Conservation (phyloP, 2,329 filamentous ascomycete species). For the Colletotrichum agaves region DNA sequence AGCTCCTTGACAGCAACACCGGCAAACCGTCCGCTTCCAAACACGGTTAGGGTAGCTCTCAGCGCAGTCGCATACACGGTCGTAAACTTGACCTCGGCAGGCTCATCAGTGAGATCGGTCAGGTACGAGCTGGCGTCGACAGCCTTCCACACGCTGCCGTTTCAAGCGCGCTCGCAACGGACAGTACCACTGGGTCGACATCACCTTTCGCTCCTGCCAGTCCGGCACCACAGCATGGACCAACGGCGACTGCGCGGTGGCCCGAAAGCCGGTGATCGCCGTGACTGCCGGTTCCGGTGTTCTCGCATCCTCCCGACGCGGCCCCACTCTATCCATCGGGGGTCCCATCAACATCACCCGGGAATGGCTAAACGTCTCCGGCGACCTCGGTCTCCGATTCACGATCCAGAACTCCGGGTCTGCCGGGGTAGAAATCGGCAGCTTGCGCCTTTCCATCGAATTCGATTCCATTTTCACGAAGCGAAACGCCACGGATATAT, state of each 20-base stretch:
- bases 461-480: slow-evolving; percentile 72
- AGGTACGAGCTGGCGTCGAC: slow-evolving; percentile 42
- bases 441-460: slow-evolving; percentile 67
- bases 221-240: slow-evolving; percentile 54
- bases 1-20: slow-evolving; percentile 44
- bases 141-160: slow-evolving; percentile 38
- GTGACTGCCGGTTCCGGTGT: slow-evolving; percentile 41
- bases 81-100: slow-evolving; percentile 44
- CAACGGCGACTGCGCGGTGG: slow-evolving; percentile 56
- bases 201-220: slow-evolving; percentile 65
- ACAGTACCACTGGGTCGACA: slow-evolving; percentile 69
- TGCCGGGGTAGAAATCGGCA: slow-evolving; percentile 61
- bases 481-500: slow-evolving; percentile 60
- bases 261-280: slow-evolving; percentile 51
- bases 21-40: slow-evolving; percentile 40
- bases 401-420: slow-evolving; percentile 58
- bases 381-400: slow-evolving; percentile 63
- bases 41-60: slow-evolving; percentile 41
- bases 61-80: slow-evolving; percentile 42
- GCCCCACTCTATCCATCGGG: slow-evolving; percentile 51
- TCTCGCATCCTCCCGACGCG: slow-evolving; percentile 53
- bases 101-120: slow-evolving; percentile 41
- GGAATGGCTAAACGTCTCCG: slow-evolving; percentile 60
- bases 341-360: slow-evolving; percentile 61
- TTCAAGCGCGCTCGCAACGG: slow-evolving; percentile 58